A percentile compares a stretch with the other conserved stretches of the same genome.
These are phyloP conservation scores for Danielia oregonensis DNA, from an alignment of 805 yeast species.

Conservation along the genomic window DNA sequence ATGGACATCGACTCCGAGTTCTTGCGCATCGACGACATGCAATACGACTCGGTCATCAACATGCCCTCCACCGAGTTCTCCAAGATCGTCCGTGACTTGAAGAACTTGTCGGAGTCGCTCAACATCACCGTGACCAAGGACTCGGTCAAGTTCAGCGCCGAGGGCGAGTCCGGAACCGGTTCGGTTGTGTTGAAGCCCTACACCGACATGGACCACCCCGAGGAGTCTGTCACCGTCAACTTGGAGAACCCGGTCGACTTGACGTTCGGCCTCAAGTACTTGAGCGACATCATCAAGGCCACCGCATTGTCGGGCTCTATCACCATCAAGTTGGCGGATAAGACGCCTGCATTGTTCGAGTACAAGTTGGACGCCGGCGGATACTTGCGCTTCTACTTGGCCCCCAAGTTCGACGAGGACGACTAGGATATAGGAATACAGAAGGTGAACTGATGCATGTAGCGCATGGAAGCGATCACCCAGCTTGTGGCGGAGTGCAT, in stretches of 20 bases:
- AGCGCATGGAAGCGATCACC: no score
- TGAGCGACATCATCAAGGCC: constrained; percentile 89
- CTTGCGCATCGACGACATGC: constrained; percentile 90
- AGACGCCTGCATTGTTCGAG: constrained; percentile 92
- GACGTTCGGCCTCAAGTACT: constrained; percentile 88
- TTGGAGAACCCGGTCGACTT: constrained; percentile 83
- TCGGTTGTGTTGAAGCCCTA: constrained; percentile 80
- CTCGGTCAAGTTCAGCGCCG: constrained; percentile 82
- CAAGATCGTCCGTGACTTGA: constrained; percentile 84
- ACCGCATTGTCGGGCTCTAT: constrained; percentile 72
- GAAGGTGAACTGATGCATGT: no score
- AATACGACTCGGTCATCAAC: constrained; percentile 78
- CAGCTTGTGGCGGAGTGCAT: no score
- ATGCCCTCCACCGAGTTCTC: constrained; percentile 89
- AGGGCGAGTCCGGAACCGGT: constrained; percentile 91
- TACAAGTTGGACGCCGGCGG: constrained; percentile 84
- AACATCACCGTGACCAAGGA: constrained; percentile 86
- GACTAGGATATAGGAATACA: constrained; percentile 43
- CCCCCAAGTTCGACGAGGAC: constrained; percentile 96
- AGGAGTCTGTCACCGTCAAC: constrained; percentile 68
- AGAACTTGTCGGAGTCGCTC: constrained; percentile 81
- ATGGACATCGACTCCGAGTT: constrained; percentile 97
- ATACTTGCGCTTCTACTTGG: constrained; percentile 89
- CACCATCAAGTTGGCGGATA: constrained; percentile 82
- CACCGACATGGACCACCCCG: constrained; percentile 77